Evolutionary conservation across 1,284 basidiomycete genomes (phyloP).

Genomic region (Austroboletus novae-zelandiae): DNA sequence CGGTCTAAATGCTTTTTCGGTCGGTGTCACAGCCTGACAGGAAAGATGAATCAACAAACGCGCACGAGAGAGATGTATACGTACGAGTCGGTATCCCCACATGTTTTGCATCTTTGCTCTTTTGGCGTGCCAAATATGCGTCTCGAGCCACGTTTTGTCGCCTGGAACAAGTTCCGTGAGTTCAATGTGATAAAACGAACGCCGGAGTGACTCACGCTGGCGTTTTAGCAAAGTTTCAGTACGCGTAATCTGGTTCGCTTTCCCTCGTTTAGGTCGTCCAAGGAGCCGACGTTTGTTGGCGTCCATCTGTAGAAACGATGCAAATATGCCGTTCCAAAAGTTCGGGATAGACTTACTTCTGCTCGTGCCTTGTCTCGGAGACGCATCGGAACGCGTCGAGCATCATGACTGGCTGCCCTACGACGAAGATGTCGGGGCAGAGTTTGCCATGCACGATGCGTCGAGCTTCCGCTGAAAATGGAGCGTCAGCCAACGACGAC

Average conservation of each 20-base stretch:
- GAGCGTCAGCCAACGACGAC: constrained; percentile 1
- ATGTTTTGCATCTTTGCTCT: constrained; percentile 88
- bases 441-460: constrained; percentile 85
- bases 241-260: constrained; percentile 46
- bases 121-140: constrained; percentile 93
- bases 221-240: constrained; percentile 60
- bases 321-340: constrained; percentile 1
- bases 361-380: constrained; percentile 75
- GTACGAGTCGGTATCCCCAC: constrained; percentile 85
- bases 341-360: constrained; percentile 56
- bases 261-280: constrained; percentile 57
- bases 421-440: constrained; percentile 86
- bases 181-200: neutral
- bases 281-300: constrained; percentile 57
- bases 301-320: constrained; percentile 63
- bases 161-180: constrained; percentile 38
- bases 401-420: constrained; percentile 90
- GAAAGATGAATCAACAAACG: neutral
- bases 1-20: constrained; percentile 86
- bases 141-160: constrained; percentile 88
- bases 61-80: constrained; percentile 15
- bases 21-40: constrained; percentile 70
- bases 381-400: constrained; percentile 81
- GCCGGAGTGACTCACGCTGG: constrained; percentile 50
- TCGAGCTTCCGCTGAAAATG: constrained; percentile 51